phyloP scores from a whole-genome alignment of 805 yeast species.

The Sugiyamaella valdiviana region DNA sequence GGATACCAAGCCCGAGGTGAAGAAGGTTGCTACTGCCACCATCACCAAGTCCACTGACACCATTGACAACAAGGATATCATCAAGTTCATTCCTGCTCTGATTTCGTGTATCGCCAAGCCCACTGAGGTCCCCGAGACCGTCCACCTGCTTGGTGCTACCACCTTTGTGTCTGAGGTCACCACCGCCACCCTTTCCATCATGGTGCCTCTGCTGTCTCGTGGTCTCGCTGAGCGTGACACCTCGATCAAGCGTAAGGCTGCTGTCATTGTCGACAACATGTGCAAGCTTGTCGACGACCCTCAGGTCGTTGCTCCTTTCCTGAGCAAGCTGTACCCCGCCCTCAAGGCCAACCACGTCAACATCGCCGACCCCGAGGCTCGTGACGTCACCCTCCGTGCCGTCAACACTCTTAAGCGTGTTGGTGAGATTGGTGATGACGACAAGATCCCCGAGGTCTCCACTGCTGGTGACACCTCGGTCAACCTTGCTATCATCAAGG shows the following conservation, averaged over 20 bases:
- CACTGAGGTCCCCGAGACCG: constrained; percentile 97
- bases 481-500: constrained; percentile 74
- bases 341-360: constrained; percentile 87
- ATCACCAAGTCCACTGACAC: constrained; percentile 96
- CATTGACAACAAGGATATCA: constrained; percentile 99
- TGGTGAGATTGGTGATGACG: constrained; percentile 91
- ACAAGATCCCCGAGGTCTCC: constrained; percentile 91
- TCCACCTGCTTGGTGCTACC: constrained; percentile 98
- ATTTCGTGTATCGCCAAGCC: constrained; percentile 96
- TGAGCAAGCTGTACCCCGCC: constrained; percentile 92
- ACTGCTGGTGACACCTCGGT: constrained; percentile 96
- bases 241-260: constrained; percentile 98
- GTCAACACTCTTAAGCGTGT: constrained; percentile 97
- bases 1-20: constrained; percentile 99
- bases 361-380: constrained; percentile 99
- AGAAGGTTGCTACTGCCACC: constrained; percentile 92
- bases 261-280: constrained; percentile 99
- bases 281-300: constrained; percentile 99
- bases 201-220: constrained; percentile 98
- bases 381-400: constrained; percentile 97
- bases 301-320: constrained; percentile 99
- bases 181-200: constrained; percentile 97
- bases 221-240: constrained; percentile 99
- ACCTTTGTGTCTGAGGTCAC: constrained; percentile 99
- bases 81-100: constrained; percentile 96